Base-by-base conservation (phyloP, 345 rosid species). In the Raphanus raphanistrum region DNA sequence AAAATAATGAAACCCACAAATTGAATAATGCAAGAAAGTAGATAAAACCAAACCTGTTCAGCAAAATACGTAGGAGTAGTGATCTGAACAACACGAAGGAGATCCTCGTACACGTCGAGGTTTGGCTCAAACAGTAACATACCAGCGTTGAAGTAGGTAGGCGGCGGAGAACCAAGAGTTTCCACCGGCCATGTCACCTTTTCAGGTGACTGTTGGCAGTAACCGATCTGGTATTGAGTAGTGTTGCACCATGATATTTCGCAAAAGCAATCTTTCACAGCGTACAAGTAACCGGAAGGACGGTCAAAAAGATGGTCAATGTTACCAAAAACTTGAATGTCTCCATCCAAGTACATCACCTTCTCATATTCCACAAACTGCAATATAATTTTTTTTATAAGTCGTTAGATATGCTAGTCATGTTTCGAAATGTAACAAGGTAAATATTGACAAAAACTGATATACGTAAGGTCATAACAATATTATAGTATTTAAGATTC, bases 291-390 rank as follows among this genome's bases (percentile, higher is more conserved):
- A 8, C 45, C 67, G 11, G 45, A 63, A 8, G 27, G 67, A 15
- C 27, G 8, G 21, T 63, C 67, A 3, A 63, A 63, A 8, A 63
- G 67, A 33, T 63, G 67, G 8, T 63, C 67, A 6, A 63, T 63
- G 45, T 63, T 63, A 63, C 27, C 21, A 33, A 63, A 63, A 43
- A 63, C 45, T 63, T 63, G 67, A 32, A 63, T 63, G 9, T 63
- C 67, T n/a, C 45, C 67, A 63, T 63, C 67, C 4, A 63, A 21
- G 33, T 63, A 63, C 10, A 63, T 63, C 43, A 63, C 45, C 67
- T 63, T 63, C 43, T 33, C 45, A 63, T 63, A 63, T 16, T 63
- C 67, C 45, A 63, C 67, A 63, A 63, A 63, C 67, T 63, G 67
- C 67, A 62, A 6, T 29, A 50, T 29, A 61, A 28, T 28, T 3